These are phyloP conservation scores for Fusarium nisikadoi DNA, from an alignment of 2,329 filamentous ascomycete genomes.

Conservation along the genomic window DNA sequence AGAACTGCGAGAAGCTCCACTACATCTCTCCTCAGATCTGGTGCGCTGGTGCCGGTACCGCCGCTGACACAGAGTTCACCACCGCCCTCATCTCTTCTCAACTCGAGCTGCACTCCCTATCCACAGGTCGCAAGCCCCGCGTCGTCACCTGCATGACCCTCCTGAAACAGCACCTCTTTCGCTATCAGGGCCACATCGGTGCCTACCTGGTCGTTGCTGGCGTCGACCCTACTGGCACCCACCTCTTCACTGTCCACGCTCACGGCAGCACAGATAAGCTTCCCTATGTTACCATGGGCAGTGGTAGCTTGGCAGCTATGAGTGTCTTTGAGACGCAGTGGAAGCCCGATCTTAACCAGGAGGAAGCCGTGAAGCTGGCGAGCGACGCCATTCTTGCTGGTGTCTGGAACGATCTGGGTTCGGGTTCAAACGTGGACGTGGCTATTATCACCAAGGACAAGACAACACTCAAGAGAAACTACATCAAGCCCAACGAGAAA, in stretches of 20 bases:
- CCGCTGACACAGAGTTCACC: constrained; percentile 98
- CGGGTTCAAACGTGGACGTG: constrained; percentile 96
- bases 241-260: constrained; percentile 97
- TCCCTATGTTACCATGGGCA: constrained; percentile 99
- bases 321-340: constrained; percentile 97
- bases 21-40: constrained; percentile 99
- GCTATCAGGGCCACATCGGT: constrained; percentile 96
- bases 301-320: constrained; percentile 95
- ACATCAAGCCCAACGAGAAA: constrained; percentile 91
- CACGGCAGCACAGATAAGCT: constrained; percentile 99
- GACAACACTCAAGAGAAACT: constrained; percentile 92
- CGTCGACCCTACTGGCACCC: constrained; percentile 92
- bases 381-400: constrained; percentile 91
- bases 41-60: constrained; percentile 98
- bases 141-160: constrained; percentile 99
- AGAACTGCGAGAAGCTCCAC: constrained; percentile 99
- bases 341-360: constrained; percentile 80
- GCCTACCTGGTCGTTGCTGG: constrained; percentile 98
- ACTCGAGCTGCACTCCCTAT: constrained; percentile 96
- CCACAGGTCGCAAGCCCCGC: constrained; percentile 93
- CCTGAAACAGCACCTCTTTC: constrained; percentile 99
- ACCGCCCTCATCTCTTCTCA: constrained; percentile 98
- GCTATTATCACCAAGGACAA: constrained; percentile 95
- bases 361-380: constrained; percentile 84
- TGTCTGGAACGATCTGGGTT: constrained; percentile 99